Evolutionary conservation across 2,329 filamentous ascomycete genomes (phyloP), one percentile per base, ranked within the genome.

Genomic region (Colletotrichum lindemuthianum): DNA sequence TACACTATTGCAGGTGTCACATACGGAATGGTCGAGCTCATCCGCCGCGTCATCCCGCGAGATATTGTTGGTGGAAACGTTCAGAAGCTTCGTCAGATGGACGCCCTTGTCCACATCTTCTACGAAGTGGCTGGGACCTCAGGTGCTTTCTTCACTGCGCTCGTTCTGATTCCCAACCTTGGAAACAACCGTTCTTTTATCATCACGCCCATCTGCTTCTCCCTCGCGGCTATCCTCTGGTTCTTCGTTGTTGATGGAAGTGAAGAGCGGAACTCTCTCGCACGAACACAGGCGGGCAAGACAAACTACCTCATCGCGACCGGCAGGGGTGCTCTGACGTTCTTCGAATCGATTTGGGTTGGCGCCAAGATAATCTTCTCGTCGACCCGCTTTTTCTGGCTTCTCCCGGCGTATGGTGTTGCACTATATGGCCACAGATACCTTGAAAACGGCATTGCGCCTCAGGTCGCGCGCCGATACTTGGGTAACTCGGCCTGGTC

Each of bases 171-270:
- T 54, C 81, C 81, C 1, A 72, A 74, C 45, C 76, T 84, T 11
- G 82, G 82, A 41, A 83, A 83, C 73, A 85, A 84, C 73, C 80
- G 79, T 60, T 79, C 81, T 45, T 84, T 84, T 72, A 77, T 84
- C 65, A 77, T 84, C 67, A 82, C 81, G 0, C 82, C 82, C 1
- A 75, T 84, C 37, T 81, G 79, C 72, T 84, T 83, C 69, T 66
- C 74, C 7, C 58, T 74, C 37, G 77, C 78, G n/a, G 76, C 78
- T 7, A 67, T 75, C 24, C 66, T 76, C 6, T 84, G 81, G 81
- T 81, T 76, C 71, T 82, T 82, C 70, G 77, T 84, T 60, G 73
- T 73, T n/a, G 76, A 80, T 51, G 73, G 78, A 24, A 73, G 74
- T 50, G 75, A 77, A 64, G 71, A 75, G 12, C 58, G 63, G 33